These are phyloP conservation scores for Takashimella tepidaria DNA, from an alignment of 1,284 basidiomycete species.

Conservation along the genomic window DNA sequence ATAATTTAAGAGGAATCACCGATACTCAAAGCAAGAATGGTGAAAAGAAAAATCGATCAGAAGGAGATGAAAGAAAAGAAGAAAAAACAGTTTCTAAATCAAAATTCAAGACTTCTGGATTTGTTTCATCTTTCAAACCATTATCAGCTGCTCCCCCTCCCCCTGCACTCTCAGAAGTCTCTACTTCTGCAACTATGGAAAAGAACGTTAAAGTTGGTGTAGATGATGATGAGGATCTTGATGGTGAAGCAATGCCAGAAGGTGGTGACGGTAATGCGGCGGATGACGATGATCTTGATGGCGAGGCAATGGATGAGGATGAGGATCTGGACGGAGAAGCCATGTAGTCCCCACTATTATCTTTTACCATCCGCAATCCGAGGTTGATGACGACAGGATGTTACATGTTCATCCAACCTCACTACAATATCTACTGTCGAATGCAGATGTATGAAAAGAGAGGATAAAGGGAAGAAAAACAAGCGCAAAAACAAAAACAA, in stretches of 20 bases:
- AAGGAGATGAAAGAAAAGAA: constrained; percentile 5
- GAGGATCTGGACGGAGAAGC: constrained; percentile 45
- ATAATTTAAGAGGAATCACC: too few relatives aligned
- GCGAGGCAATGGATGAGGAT: constrained; percentile 38
- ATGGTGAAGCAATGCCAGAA: constrained; percentile 2
- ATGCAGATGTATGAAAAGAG: too few relatives aligned
- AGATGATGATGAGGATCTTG: neutral
- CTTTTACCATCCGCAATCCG: too few relatives aligned
- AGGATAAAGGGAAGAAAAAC: too few relatives aligned
- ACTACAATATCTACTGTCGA: too few relatives aligned
- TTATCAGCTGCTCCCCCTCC: too few relatives aligned
- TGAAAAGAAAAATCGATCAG: constrained; percentile 3
- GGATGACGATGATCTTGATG: constrained; percentile 15
- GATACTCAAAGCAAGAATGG: constrained; percentile 1
- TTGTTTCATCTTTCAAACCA: constrained; percentile 46
- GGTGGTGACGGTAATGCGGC: neutral
- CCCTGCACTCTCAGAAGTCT: too few relatives aligned
- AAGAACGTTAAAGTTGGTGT: neutral
- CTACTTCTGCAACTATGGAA: neutral
- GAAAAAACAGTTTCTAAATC: constrained; percentile 41
- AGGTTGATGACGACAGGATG: constrained; percentile 4
- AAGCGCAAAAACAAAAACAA: too few relatives aligned
- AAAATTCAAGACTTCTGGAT: constrained; percentile 72
- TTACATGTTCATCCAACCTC: too few relatives aligned
- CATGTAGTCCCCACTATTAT: too few relatives aligned